Base-by-base conservation (phyloP, 2,329 filamentous ascomycete species). In the Cercospora sp. region DNA sequence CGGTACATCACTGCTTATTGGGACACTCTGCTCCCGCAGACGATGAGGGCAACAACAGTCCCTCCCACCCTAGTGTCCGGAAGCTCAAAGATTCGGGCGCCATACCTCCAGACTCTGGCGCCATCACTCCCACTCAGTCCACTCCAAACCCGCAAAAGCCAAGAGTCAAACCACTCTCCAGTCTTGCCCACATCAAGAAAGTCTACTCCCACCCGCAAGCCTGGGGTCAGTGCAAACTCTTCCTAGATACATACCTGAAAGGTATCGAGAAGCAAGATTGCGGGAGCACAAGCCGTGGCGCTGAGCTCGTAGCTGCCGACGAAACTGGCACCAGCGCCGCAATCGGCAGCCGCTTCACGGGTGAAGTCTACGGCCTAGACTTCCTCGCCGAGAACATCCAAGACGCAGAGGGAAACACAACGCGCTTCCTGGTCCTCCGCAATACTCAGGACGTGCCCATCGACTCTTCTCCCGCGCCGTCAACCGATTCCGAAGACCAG, bases 191-290 rank as follows among this genome's bases (percentile, higher is more conserved):
- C 73, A 86, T 98, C 75, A 87, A 85, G 73, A 90, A 90, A 75
- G 80, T 99, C 48, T 96, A 97, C 82, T 95, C 92, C 26, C 95
- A 99, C 80, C 94, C 94, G 9, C 95, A 99, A 80, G 95, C 93
- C 30, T 97, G 95, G 84, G 93, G 93, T 28, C 95, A 99, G 81
- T 97, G 94, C 80, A 89, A 89, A 55, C 80, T 77, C 8, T 97
- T 97, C 80, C 86, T 97, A 28, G 83, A 85, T 8, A 82, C 84
- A 30, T 83, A 91, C 74, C 86, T 97, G 69, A 89, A 89, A 73
- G 87, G 87, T 55, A 84, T 90, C n/a, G 92, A 96, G 81, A 86
- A 89, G 63, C 87, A 94, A 68, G 94, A 98, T 77, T 90, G 92
- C 53, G 91, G 89, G 69, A 95, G 91, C 30, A 99, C 95, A 5